Percentiles rank a stretch among this genome's conserved stretches.
These are phyloP conservation scores for Albugo laibachii DNA, from an alignment of 352 stramenopile genomes.

Conservation along the genomic window DNA sequence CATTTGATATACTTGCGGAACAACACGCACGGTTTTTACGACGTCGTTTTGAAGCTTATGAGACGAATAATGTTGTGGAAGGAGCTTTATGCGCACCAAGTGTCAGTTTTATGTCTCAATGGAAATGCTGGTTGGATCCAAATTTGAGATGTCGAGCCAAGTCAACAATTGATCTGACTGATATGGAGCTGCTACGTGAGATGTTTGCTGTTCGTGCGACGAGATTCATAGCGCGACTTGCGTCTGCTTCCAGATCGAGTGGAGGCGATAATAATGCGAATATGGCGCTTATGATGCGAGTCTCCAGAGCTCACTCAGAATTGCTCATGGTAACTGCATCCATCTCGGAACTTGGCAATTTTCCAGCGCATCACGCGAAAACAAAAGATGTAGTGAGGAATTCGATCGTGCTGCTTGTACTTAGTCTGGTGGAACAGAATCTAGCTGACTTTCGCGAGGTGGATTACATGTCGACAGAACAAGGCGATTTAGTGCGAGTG, in stretches of 20 bases:
- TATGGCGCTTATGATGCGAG: slow-evolving; percentile 32
- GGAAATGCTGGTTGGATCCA: slow-evolving; percentile 12
- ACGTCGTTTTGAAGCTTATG: no score
- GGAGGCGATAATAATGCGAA: slow-evolving; percentile 26
- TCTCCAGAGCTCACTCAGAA: slow-evolving; percentile 24
- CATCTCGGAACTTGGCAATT: slow-evolving; percentile 7
- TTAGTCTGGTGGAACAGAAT: slow-evolving; percentile 22
- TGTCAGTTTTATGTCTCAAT: slow-evolving; percentile 14
- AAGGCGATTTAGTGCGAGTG: slow-evolving; percentile 25
- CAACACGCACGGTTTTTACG: slow-evolving; percentile 32
- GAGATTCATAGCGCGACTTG: slow-evolving; percentile 12
- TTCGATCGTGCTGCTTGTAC: slow-evolving; percentile 22
- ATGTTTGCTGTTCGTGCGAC: slow-evolving; percentile 19
- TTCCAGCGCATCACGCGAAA: slow-evolving; percentile 7
- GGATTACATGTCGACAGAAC: slow-evolving; percentile 27
- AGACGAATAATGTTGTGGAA: no score
- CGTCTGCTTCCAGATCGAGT: slow-evolving; percentile 16
- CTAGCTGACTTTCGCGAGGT: slow-evolving; percentile 31
- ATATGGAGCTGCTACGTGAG: slow-evolving; percentile 17
- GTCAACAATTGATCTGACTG: slow-evolving; percentile 12
- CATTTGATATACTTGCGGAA: slow-evolving; percentile 45
- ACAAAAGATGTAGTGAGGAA: slow-evolving; percentile 13
- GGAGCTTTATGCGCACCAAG: no score
- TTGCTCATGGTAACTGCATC: slow-evolving; percentile 22
- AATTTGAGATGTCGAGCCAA: slow-evolving; percentile 17